Base-by-base conservation (phyloP, 2,329 filamentous ascomycete genomes). In the Ambrosiella xylebori region DNA sequence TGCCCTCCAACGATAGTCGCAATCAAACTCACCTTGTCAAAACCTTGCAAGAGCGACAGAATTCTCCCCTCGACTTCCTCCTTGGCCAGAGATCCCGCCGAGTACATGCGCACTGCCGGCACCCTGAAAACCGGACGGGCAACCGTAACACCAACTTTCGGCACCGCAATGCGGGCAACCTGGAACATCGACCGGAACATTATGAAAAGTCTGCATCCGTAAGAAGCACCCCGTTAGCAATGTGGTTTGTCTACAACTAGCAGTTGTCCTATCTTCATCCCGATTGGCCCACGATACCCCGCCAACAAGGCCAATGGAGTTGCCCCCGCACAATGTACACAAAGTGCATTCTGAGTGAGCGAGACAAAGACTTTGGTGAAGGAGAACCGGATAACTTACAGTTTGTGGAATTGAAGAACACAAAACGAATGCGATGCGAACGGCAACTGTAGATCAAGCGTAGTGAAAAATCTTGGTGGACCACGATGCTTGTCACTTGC, bases 21-120 rank as follows among this genome's bases (percentile, higher is more conserved):
- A 54, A 40, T 1, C 37, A 58, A 54, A 41, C 68, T 64, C 63
- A 72, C 71, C 86, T 98, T 98, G 77, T 98, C 93, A 71, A 97
- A 98, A 71, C 90, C 91, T 76, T 89, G 85, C 73, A 98, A 73
- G 67, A 98, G 77, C 73, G 88, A 86, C 71, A 95, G 79, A 78
- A 97, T 96, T 70, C 91, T 82, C 61, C 87, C 88, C 76, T 94
- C 85, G 60, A 95, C 86, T 76, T 95, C 88, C 59, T 83, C 77
- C 77, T 89, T 85, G 67, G 81, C 78, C 64, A 97, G 80, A 63
- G 84, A 81, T 61, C 79, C 83, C 57, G 91, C 86, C 65, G 90
- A 88, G 76, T 98, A 98, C 76, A 82, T 86, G 74, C 93, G 79
- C 68, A 86, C 77, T 65, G 81, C 78, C 67, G 78, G 76, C 67